Conservation (phyloP, 345 rosid species). For the Eucalyptus curtisii region DNA sequence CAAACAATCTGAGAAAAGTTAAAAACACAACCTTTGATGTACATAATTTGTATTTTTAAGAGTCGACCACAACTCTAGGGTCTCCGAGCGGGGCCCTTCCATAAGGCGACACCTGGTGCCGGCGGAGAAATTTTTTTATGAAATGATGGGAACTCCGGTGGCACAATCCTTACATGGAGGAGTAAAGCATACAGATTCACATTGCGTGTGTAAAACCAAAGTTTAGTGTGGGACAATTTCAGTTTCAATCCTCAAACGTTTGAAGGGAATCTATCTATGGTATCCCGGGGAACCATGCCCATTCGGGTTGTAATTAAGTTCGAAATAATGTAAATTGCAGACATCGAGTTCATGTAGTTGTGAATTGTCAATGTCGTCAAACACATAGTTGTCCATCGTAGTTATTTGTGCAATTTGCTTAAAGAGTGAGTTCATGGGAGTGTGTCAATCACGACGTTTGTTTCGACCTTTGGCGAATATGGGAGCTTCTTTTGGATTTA, state of each 20-base stretch:
- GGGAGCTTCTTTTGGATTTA: background rate
- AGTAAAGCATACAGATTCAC: background rate
- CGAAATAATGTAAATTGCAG: background rate
- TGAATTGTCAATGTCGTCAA: background rate
- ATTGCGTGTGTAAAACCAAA: background rate
- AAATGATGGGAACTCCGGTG: background rate
- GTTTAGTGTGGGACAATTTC: background rate
- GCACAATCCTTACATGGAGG: background rate
- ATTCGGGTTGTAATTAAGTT: background rate
- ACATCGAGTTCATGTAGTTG: background rate
- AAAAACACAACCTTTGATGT: too few species aligned
- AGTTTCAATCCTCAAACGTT: background rate
- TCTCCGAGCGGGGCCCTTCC: background rate
- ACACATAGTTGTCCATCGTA: background rate
- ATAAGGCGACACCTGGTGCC: background rate
- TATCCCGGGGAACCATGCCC: background rate
- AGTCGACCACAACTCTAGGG: background rate
- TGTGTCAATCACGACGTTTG: fast-evolving
- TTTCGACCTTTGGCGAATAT: background rate
- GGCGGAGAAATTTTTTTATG: background rate
- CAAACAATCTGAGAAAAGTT: background rate
- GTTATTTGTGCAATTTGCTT: background rate
- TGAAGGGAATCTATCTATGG: background rate
- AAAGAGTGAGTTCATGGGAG: background rate
- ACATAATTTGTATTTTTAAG: too few species aligned